Percentiles rank a stretch among this genome's conserved stretches.
Conservation (phyloP, 2,329 filamentous ascomycete genomes). For the Ilyonectria robusta region DNA sequence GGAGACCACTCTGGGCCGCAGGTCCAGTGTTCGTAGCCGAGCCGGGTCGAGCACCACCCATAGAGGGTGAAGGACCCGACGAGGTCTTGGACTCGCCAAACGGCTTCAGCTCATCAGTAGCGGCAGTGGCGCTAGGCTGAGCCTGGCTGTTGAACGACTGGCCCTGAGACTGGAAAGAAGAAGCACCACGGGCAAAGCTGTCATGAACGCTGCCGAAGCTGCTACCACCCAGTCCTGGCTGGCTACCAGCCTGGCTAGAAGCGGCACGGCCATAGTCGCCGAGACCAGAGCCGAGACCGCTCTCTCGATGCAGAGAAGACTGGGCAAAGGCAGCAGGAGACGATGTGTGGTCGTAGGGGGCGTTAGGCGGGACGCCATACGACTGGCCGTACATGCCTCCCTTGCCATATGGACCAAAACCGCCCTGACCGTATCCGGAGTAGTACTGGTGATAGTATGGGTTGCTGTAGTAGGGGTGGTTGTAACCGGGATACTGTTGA, state of each 20-base stretch:
- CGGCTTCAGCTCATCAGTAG: constrained; percentile 70
- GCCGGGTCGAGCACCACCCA: constrained; percentile 69
- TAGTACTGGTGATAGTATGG: constrained; percentile 76
- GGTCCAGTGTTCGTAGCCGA: constrained; percentile 70
- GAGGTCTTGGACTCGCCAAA: constrained; percentile 70
- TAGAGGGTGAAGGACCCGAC: constrained; percentile 69
- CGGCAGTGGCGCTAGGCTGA: constrained; percentile 60
- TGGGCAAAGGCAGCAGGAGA: constrained; percentile 70
- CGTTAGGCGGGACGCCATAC: constrained; percentile 70
- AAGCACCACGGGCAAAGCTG: constrained; percentile 66
- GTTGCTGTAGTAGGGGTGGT: constrained; percentile 73
- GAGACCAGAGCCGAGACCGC: constrained; percentile 64
- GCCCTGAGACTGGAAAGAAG: constrained; percentile 68
- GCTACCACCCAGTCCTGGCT: constrained; percentile 64
- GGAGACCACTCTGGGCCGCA: constrained; percentile 66
- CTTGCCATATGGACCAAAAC: constrained; percentile 69
- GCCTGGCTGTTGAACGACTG: constrained; percentile 68
- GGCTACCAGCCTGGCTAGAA: constrained; percentile 64
- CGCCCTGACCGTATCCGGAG: constrained; percentile 68
- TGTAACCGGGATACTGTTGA: constrained; percentile 67
- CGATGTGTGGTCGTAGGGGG: constrained; percentile 69
- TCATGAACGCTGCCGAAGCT: constrained; percentile 70
- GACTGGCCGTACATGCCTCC: constrained; percentile 69
- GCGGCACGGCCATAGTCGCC: constrained; percentile 69
- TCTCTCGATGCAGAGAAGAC: constrained; percentile 68